Base-by-base conservation (phyloP, 1,284 basidiomycete genomes). In the Cutaneotrichosporon sp. region DNA sequence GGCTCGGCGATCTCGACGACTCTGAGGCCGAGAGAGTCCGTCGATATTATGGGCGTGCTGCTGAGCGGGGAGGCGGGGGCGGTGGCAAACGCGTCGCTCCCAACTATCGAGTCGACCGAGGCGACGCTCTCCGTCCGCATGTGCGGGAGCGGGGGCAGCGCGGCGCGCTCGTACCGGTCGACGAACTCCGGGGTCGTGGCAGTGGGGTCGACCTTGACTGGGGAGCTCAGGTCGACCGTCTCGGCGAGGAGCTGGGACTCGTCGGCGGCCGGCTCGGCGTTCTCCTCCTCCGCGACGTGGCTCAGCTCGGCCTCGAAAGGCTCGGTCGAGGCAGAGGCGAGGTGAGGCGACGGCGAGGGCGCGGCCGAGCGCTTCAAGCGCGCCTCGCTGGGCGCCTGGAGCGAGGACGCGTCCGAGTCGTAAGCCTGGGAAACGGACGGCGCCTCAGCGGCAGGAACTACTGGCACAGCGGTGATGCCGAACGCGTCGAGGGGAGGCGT, bases 101-200 rank as follows among this genome's bases (percentile, higher is more conserved):
- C 45, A 5, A 52, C 20, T 34, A 20, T 25, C 3, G 56, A 10
- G 9, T 8, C 38, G 38, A n/a, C 18, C 38, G 38, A 42, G 18
- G 38, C 18, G 38, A n/a, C 38, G 18, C 38, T 42, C 4, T 5
- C 18, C 18, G 38, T 42, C 18, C 38, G 38, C 38, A 42, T 31
- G 29, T 33, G 16, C 0, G 60, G 60, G 16, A 62, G 50, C 9
- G 60, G 60, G 5, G 60, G 60, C 2, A 62, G 60, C 25, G 29
- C 46, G 22, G 60, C 60, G 52, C 51, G 22, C 50, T 62, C 29
- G 60, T 62, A 62, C 31, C 47, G 52, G 51, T 47, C 56, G 14
- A 62, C 45, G 34, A 58, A 38, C 18, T 52, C 51, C 46, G 60
- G 16, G n/a, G 55, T n/a, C 54, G 38, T 38, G 3, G 27, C 29